Evolutionary conservation across 1,284 basidiomycete genomes (phyloP), one percentile per base, ranked within the genome.

Genomic region (Heterobasidion occidentale): DNA sequence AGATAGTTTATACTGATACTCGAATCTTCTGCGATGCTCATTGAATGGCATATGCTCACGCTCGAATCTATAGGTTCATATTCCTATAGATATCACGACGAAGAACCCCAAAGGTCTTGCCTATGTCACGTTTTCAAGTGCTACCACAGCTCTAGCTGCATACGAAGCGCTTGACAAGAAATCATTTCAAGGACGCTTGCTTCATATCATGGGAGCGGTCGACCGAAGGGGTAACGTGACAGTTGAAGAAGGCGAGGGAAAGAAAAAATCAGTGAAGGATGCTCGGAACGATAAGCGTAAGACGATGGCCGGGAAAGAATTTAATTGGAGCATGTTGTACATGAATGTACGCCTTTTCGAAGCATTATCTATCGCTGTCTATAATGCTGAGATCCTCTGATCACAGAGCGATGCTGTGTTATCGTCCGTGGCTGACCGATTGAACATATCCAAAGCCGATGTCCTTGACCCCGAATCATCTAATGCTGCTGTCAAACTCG

Each of bases 251-350:
- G 74, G 63, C 1, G 74, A 74, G 36, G 62, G 53, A 44, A 64
- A 64, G 60, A 84, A 82, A 63, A 77, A 74, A 59, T 77, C 77
- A 1, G 67, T 90, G 48, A 91, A 89, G 68, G 83, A 85, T 46
- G 88, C 92, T 63, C 79, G 78, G 60, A 77, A 81, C 14, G 80
- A 81, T 46, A 87, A 89, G 68, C 77, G 85, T 60, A 96, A 90
- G 68, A 77, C 84, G 14, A 77, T 73, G 33, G 86, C 89, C 7
- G 85, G 86, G 38, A 88, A 86, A 62, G 92, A 93, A 60, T 95
- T 98, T 67, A 97, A 96, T 70, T 99, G 96, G 96, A 88, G 87
- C 49, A 91, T 93, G 78, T 70, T 98, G 59, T 98, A 96, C 68
- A 96, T 98, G 93, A 98, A 97, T 77, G 94, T 94, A 74, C 58